Conservation (phyloP, 768 basidiomycete species). For the Fistulinella prunicolor region DNA sequence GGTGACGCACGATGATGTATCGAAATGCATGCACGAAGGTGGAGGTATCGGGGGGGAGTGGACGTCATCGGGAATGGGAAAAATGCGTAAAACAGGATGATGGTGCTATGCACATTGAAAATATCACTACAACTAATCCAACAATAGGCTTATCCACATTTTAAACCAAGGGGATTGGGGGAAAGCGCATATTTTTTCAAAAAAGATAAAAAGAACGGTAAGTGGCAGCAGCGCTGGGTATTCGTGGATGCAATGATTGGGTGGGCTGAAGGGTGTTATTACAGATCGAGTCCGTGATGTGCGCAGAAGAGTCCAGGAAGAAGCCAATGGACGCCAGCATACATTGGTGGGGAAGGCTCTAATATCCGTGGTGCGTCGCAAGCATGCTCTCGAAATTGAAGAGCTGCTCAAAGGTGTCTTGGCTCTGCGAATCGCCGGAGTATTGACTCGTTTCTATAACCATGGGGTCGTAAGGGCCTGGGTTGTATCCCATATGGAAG, state of each 20-base stretch:
- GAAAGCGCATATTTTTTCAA: conserved; percentile 18
- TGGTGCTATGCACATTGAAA: conserved; percentile 27
- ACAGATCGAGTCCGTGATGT: conserved; percentile 30
- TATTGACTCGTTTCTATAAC: conserved; percentile 33
- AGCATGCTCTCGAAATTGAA: conserved; percentile 39
- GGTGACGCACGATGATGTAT: conserved; percentile 23
- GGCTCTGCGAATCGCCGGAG: conserved; percentile 27
- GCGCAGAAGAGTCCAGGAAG: conserved; percentile 24
- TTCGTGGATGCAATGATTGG: conserved; percentile 26
- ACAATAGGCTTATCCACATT: conserved; percentile 37
- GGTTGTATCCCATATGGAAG: conserved; percentile 22
- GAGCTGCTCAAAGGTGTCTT: conserved; percentile 36
- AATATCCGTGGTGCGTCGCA: conserved; percentile 30
- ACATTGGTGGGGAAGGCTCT: conserved; percentile 30
- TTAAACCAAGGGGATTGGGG: conserved; percentile 25
- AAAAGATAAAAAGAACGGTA: conserved; percentile 10
- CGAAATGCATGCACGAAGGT: conserved; percentile 3
- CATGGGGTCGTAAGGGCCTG: conserved; percentile 25
- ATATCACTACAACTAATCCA: conserved; percentile 36
- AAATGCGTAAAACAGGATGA: conserved; percentile 26
- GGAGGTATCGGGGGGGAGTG: no score
- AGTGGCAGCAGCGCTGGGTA: conserved; percentile 31
- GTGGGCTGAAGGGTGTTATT: conserved; percentile 23
- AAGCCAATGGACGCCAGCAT: conserved; percentile 37
- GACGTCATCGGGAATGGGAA: conserved; percentile 11